Evolutionary conservation across 31 red algal genomes (phyloP), one percentile per base, ranked within the genome.

Genomic region (Endocladia muricata): DNA sequence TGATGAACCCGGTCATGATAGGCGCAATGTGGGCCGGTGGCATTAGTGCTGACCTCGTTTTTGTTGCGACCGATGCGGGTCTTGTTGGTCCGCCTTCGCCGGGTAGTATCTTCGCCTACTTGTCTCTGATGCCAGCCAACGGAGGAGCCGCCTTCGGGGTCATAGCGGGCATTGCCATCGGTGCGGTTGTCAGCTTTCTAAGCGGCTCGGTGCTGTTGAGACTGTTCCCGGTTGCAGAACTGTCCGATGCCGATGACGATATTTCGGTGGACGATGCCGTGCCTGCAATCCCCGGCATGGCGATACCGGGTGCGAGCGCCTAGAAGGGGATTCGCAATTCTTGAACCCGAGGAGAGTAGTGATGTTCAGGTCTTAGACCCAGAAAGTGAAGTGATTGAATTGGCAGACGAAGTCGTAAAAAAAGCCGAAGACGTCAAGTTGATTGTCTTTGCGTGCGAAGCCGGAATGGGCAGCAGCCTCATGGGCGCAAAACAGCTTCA

Each of bases 361-460:
- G n/a, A n/a, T n/a, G n/a, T n/a, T n/a, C n/a, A n/a, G n/a, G n/a
- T n/a, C n/a, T n/a, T n/a, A n/a, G n/a, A n/a, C n/a, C n/a, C n/a
- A n/a, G n/a, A 15, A 15, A 52, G 47, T n/a, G 47, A 52, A n/a
- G 47, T 15, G n/a, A 52, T n/a, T 15, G n/a, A 52, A n/a, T 15
- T 52, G 47, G n/a, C 13, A 15, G 47, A 52, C 47, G n/a, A 13
- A n/a, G 47, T 52, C 13, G 47, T 52, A n/a, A 52, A 52, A n/a
- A 52, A 52, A n/a, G 47, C 47, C 13, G 47, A 52, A 15, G 47
- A 52, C 13, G 47, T 52, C 13, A 52, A 52, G 47, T n/a, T 52
- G 13, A 52, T 52, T 52, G 47, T 52, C 47, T 52, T 52, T 52
- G 47, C 47, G n/a, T 52, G 47, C 47, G 47, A 52, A 52, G 47